Conservation (phyloP, 257 asterid species). For the Rehmannia glutinosa region DNA sequence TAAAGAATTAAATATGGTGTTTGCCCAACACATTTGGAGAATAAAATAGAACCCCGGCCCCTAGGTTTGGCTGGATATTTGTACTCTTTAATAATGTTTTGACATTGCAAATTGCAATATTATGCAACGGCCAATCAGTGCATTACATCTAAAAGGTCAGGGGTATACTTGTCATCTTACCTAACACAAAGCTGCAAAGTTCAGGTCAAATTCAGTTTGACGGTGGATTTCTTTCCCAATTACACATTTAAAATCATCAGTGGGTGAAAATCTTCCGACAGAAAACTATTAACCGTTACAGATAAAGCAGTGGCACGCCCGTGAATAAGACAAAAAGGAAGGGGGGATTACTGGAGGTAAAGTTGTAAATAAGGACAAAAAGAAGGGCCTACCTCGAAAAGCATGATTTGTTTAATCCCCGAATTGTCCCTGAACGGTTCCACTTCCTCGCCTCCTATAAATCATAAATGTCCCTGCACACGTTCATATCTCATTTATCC, state of each 20-base stretch:
- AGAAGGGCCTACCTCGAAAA: slow-evolving; percentile 12
- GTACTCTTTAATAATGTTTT: no score
- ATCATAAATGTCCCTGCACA: slow-evolving; percentile 34
- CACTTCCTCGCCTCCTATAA: slow-evolving; percentile 58
- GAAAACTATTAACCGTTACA: slow-evolving; percentile 19
- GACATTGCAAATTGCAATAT: no score
- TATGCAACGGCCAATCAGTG: no score
- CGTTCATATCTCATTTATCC: not conserved
- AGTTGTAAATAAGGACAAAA: slow-evolving; percentile 24
- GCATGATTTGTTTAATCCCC: slow-evolving; percentile 15
- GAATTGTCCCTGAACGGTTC: slow-evolving; percentile 40
- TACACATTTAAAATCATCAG: not conserved
- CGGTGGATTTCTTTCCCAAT: not conserved
- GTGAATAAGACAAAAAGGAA: slow-evolving; percentile 14
- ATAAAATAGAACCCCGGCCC: no score
- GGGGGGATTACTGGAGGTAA: slow-evolving; percentile 10
- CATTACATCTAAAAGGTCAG: not conserved
- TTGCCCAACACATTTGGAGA: no score
- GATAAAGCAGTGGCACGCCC: slow-evolving; percentile 27
- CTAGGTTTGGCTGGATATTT: no score
- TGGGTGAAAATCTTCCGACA: slow-evolving; percentile 7
- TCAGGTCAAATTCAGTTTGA: not conserved
- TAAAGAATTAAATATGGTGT: no score
- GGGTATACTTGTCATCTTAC: not conserved
- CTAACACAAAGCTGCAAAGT: not conserved